These are phyloP conservation scores for Begonia loranthoides DNA, from an alignment of 306 rosid species.

Conservation along the genomic window DNA sequence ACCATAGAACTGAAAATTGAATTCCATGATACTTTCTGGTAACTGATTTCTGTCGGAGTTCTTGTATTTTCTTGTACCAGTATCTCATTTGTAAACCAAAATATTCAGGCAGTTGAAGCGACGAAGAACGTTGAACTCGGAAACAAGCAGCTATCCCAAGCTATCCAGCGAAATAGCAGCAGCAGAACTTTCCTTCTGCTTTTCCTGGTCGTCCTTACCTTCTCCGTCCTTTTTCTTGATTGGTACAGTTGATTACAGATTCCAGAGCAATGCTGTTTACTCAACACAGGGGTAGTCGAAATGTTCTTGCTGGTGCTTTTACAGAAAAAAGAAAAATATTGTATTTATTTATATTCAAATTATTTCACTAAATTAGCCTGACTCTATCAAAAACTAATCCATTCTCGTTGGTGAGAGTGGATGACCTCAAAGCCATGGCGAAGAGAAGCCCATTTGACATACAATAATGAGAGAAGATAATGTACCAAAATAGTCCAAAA, in stretches of 20 bases:
- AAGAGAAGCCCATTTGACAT: too few species aligned
- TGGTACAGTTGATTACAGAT: slow-evolving; percentile 53
- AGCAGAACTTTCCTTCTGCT: slow-evolving; percentile 90
- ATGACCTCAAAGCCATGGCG: too few species aligned
- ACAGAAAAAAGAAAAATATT: neutral
- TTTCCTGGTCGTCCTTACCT: slow-evolving; percentile 71
- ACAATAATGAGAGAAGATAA: too few species aligned
- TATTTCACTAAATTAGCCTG: too few species aligned
- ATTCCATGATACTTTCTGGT: too few species aligned
- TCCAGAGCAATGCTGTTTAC: slow-evolving; percentile 2
- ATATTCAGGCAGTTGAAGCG: slow-evolving; percentile 83
- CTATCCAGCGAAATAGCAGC: slow-evolving; percentile 72
- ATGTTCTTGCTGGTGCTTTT: too few species aligned
- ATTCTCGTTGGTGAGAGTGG: too few species aligned
- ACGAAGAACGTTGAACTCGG: slow-evolving; percentile 84
- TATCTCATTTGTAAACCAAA: slow-evolving; percentile 1
- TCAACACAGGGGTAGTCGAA: neutral
- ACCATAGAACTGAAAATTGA: neutral
- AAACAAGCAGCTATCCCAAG: slow-evolving; percentile 84
- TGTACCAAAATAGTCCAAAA: too few species aligned
- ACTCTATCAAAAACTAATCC: too few species aligned
- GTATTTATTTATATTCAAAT: too few species aligned
- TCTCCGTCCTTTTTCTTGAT: slow-evolving; percentile 81
- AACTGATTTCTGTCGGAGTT: too few species aligned
- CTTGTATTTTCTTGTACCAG: too few species aligned